These are phyloP conservation scores for Telfairia occidentalis DNA, from an alignment of 331 rosid genomes.

Conservation along the genomic window DNA sequence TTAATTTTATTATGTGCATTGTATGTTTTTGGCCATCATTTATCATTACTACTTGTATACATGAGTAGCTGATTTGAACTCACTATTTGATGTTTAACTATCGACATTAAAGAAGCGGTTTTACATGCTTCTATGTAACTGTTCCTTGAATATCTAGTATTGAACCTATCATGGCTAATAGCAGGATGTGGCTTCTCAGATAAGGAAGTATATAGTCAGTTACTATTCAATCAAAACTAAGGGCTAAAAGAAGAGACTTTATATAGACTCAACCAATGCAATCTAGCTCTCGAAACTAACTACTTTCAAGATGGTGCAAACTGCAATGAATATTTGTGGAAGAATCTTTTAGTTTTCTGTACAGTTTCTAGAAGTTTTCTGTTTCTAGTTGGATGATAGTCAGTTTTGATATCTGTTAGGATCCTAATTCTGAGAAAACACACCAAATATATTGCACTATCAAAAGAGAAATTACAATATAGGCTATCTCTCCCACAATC, in stretches of 20 bases:
- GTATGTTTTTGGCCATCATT: background rate
- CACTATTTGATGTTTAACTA: background rate
- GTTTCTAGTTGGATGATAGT: background rate
- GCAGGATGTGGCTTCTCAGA: background rate
- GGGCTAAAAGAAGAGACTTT: background rate
- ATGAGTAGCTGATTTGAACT: background rate
- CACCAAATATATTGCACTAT: too few species aligned
- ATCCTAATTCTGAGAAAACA: too few species aligned
- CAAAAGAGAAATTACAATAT: too few species aligned
- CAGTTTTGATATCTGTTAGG: background rate
- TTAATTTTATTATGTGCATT: background rate
- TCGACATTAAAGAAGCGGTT: background rate
- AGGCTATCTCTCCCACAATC: too few species aligned
- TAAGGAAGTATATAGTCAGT: background rate
- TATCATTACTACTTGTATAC: background rate
- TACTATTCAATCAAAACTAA: background rate
- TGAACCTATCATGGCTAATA: background rate
- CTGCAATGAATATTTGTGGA: background rate
- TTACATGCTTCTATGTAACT: background rate
- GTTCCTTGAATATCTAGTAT: background rate
- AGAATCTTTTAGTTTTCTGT: background rate
- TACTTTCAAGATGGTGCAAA: background rate
- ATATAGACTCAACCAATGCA: background rate
- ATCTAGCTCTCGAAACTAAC: background rate
- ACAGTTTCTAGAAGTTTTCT: background rate